Evolutionary conservation across 768 basidiomycete species (phyloP).

Genomic region (Krasilnikovozyma curviuscula): DNA sequence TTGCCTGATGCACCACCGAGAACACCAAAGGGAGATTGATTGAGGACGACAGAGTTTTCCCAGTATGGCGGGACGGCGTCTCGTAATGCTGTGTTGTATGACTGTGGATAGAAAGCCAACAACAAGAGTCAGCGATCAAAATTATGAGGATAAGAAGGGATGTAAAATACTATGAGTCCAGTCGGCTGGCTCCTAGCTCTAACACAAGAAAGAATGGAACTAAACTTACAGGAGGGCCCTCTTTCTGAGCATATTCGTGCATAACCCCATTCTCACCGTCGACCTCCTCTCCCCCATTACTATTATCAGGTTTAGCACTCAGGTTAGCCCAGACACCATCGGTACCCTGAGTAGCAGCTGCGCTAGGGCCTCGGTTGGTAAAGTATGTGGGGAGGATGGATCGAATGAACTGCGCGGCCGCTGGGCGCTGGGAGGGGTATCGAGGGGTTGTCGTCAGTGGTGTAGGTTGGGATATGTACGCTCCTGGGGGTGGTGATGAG

Average conservation of each 20-base stretch:
- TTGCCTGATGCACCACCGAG: slow-evolving; percentile 35
- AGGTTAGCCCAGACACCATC: slow-evolving; percentile 95
- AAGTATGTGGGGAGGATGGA: slow-evolving; percentile 13
- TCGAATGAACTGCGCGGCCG: slow-evolving; percentile 8
- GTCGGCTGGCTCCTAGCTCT: not conserved
- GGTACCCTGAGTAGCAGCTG: slow-evolving; percentile 34
- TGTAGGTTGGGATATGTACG: no score
- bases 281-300: slow-evolving; percentile 15
- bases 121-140: not conserved
- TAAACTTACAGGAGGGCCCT: slow-evolving; percentile 59
- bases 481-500: no score
- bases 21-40: not conserved
- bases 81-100: slow-evolving; percentile 67
- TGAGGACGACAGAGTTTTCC: slow-evolving; percentile 88
- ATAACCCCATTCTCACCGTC: slow-evolving; percentile 32
- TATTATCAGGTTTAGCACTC: slow-evolving; percentile 54
- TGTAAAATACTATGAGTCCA: not conserved
- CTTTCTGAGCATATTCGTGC: slow-evolving; percentile 64
- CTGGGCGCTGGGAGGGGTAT: slow-evolving; percentile 6
- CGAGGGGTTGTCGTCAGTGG: slow-evolving; percentile 10
- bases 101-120: slow-evolving; percentile 28
- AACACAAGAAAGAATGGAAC: not conserved
- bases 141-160: not conserved
- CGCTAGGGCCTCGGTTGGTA: not conserved
- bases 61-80: slow-evolving; percentile 90